Base-by-base conservation (phyloP, 768 basidiomycete genomes). In the Tylopilus sp. region DNA sequence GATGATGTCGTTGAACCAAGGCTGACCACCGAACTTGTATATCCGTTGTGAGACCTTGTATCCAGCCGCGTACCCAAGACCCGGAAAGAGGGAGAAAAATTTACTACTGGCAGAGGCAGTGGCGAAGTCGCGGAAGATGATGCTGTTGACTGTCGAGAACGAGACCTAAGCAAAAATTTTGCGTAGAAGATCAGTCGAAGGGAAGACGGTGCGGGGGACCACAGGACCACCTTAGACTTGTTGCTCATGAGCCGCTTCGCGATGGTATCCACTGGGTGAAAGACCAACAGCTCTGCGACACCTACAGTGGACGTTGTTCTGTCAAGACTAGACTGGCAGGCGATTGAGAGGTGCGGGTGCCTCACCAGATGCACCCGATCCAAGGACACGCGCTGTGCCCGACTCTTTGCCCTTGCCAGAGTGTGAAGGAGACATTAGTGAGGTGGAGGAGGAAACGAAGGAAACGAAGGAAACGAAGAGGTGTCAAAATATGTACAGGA, bases 171-270 rank as follows among this genome's bases (percentile, higher is more conserved):
- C 20, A 11, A 12, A 6, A 15, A 15, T 18, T 21, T 26, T 8
- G 6, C 7, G 22, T 7, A 30, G 20, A 44, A 47, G 40, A 22
- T 47, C 20, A 40, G 45, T 3, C 11, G 40, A 33, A 12, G 38
- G 20, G 35, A 21, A 39, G 18, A 36, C 1, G 15, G 18, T 11
- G 26, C 4, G 15, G 22, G 39, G 11, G 23, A 39, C 4, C 10
- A 10, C 35, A 3, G 20, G 13, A 13, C 8, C 50, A 85, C 91
- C 79, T 88, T 89, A 55, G 78, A 76, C 76, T 94, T 94, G 81
- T 98, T 97, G 69, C 91, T 95, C 95, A 99, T 99, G 47, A 99
- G 71, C 31, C 95, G 87, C 71, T 99, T 99, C n/a, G 97, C 93
- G 48, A 98, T 85, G 1, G 97, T 99, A 72, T 99, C 94, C 21